Evolutionary conservation across 2,329 filamentous ascomycete species (phyloP).

Genomic region (Teratosphaeria gauchensis): DNA sequence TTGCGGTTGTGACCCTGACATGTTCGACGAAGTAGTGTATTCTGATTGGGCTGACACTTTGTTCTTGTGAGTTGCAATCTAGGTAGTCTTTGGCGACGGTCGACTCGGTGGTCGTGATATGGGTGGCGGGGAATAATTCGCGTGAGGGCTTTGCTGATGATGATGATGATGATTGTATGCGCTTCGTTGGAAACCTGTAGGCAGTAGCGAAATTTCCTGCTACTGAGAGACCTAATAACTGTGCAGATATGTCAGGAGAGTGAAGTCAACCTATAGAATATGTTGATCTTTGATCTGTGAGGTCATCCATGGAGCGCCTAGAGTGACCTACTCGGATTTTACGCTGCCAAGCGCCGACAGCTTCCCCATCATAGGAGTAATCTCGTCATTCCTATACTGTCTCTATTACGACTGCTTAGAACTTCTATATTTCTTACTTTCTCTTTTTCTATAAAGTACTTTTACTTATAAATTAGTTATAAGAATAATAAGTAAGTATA

Average conservation of each 20-base stretch:
- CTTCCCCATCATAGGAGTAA: too few relatives aligned
- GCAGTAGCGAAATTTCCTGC: background rate
- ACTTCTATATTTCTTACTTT: too few relatives aligned
- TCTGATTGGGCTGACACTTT: background rate
- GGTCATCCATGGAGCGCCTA: background rate
- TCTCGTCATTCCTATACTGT: too few relatives aligned
- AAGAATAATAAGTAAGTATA: too few relatives aligned
- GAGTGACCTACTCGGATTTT: too few relatives aligned
- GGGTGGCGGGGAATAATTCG: background rate
- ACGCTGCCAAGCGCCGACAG: too few relatives aligned
- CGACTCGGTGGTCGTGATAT: background rate
- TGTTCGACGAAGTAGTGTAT: background rate
- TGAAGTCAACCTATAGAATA: too few relatives aligned
- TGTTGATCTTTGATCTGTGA: background rate
- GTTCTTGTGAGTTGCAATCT: background rate
- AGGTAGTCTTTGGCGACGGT: background rate
- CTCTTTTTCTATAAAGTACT: too few relatives aligned
- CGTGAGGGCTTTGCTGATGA: background rate
- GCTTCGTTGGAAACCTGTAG: background rate
- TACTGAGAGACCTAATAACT: background rate
- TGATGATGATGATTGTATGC: background rate
- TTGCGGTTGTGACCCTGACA: background rate
- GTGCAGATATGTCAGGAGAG: background rate
- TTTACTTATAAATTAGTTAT: too few relatives aligned
- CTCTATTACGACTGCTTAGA: too few relatives aligned